A percentile compares a stretch with the other conserved stretches of the same genome.
These are phyloP conservation scores for Clarireedia monteithiana DNA, from an alignment of 2,329 filamentous ascomycete species.

Conservation along the genomic window DNA sequence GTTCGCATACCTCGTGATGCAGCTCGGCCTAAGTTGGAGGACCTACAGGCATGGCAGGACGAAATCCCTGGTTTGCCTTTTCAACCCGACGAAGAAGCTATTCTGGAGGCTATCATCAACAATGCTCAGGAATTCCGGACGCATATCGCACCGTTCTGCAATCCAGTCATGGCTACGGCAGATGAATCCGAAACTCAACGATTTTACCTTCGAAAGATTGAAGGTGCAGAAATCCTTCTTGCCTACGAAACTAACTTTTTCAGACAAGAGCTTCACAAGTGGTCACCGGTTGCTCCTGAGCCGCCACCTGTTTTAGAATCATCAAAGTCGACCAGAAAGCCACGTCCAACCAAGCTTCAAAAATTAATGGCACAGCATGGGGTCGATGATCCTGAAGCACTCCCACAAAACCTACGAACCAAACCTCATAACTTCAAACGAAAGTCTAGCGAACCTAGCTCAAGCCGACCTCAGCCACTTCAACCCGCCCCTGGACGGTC, in stretches of 20 bases:
- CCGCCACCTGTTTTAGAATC: slow-evolving; percentile 79
- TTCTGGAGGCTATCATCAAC: slow-evolving; percentile 77
- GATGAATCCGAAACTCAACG: slow-evolving; percentile 85
- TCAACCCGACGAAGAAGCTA: slow-evolving; percentile 89
- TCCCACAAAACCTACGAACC: slow-evolving; percentile 59
- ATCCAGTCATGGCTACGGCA: slow-evolving; percentile 69
- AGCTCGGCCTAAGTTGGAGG: slow-evolving; percentile 88
- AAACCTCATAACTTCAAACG: slow-evolving; percentile 28
- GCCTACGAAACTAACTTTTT: slow-evolving; percentile 97
- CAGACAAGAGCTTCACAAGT: slow-evolving; percentile 89
- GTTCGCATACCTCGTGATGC: slow-evolving; percentile 96
- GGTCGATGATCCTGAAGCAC: slow-evolving; percentile 81
- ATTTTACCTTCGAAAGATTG: slow-evolving; percentile 94
- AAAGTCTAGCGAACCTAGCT: slow-evolving; percentile 27
- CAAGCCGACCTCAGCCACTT: slow-evolving; percentile 21
- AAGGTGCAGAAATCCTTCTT: slow-evolving; percentile 89
- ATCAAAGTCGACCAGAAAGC: slow-evolving; percentile 89
- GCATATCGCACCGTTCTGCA: slow-evolving; percentile 74
- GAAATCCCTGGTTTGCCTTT: slow-evolving; percentile 79
- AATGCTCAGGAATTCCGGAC: slow-evolving; percentile 78
- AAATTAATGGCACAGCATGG: slow-evolving; percentile 87
- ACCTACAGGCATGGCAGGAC: slow-evolving; percentile 74
- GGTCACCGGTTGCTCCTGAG: slow-evolving; percentile 81
- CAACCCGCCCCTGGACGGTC: slow-evolving; percentile 28
- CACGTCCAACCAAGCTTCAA: slow-evolving; percentile 91